phyloP scores from a whole-genome alignment of 2,329 filamentous ascomycete genomes.

The Leptographium procerum region DNA sequence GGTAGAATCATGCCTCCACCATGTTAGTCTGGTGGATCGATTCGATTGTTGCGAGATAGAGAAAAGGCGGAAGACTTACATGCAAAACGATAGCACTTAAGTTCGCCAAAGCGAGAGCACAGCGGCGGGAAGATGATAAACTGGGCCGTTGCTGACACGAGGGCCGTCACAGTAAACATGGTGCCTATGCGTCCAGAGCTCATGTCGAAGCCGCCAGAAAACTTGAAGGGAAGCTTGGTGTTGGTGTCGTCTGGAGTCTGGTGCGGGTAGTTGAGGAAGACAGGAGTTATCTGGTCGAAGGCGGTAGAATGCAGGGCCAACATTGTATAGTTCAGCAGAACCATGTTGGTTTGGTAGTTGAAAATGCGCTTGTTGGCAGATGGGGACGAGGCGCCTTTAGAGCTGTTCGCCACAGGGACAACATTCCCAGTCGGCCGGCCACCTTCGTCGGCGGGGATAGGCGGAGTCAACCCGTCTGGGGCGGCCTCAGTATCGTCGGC shows the following conservation, averaged over 20 bases:
- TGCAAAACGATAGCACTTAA: conserved; percentile 61
- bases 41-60: neutral
- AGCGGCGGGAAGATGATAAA: conserved; percentile 75
- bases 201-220: conserved; percentile 68
- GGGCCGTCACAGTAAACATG: conserved; percentile 74
- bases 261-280: conserved; percentile 71
- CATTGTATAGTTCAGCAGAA: conserved; percentile 63
- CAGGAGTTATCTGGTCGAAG: conserved; percentile 78
- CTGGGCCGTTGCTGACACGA: conserved; percentile 70
- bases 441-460: neutral
- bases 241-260: conserved; percentile 43
- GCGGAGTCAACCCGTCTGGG: neutral
- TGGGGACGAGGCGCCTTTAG: neutral
- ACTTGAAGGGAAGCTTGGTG: conserved; percentile 63
- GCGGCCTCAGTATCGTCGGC: conserved; percentile 12
- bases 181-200: conserved; percentile 66
- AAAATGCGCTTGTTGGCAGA: conserved; percentile 15
- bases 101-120: conserved; percentile 60
- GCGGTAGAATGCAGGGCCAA: conserved; percentile 73
- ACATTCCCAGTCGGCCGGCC: neutral
- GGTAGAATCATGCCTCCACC: conserved; percentile 51
- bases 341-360: conserved; percentile 19
- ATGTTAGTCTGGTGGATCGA: neutral
- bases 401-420: too few species aligned
- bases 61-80: conserved; percentile 22